A percentile compares a stretch with the other conserved stretches of the same genome.
These are phyloP conservation scores for Canavalia gladiata DNA, from an alignment of 306 rosid species.

Conservation along the genomic window DNA sequence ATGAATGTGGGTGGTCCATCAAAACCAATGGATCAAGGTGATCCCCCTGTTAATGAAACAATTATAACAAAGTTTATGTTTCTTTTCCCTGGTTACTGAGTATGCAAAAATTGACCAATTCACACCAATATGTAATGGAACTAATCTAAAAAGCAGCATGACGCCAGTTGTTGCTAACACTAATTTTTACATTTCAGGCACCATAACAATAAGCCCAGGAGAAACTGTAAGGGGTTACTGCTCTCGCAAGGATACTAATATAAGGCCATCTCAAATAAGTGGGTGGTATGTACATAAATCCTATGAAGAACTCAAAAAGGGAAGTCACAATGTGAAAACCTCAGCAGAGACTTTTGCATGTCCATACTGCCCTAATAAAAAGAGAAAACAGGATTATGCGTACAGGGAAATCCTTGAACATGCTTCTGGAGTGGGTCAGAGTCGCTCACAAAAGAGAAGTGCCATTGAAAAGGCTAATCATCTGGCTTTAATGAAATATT, in stretches of 20 bases:
- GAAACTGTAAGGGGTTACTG: constrained; percentile 51
- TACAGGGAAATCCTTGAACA: constrained; percentile 84
- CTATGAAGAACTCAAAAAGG: constrained; percentile 75
- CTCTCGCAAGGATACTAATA: constrained; percentile 60
- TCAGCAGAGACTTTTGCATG: constrained; percentile 71
- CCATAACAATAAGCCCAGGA: constrained; percentile 43
- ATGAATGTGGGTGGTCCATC: constrained; percentile 45
- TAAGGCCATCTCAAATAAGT: constrained; percentile 67
- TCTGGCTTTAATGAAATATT: constrained; percentile 76
- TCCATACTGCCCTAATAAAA: constrained; percentile 79
- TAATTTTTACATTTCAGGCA: constrained; percentile 55
- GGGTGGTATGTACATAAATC: constrained; percentile 59
- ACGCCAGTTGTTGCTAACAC: constrained; percentile 19
- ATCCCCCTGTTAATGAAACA: constrained; percentile 28
- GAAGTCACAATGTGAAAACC: constrained; percentile 64
- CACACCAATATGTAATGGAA: constrained; percentile 18
- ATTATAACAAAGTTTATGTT: neutral
- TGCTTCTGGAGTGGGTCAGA: constrained; percentile 94
- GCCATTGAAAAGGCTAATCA: constrained; percentile 83
- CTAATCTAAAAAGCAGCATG: constrained; percentile 19
- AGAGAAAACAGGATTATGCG: constrained; percentile 70
- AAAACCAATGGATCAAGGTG: constrained; percentile 40
- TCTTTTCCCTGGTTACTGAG: constrained; percentile 9
- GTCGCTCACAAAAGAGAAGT: constrained; percentile 80
- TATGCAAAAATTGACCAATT: constrained; percentile 31